Conservation (phyloP, 768 basidiomycete species). For the Kwoniella bestiolae region DNA sequence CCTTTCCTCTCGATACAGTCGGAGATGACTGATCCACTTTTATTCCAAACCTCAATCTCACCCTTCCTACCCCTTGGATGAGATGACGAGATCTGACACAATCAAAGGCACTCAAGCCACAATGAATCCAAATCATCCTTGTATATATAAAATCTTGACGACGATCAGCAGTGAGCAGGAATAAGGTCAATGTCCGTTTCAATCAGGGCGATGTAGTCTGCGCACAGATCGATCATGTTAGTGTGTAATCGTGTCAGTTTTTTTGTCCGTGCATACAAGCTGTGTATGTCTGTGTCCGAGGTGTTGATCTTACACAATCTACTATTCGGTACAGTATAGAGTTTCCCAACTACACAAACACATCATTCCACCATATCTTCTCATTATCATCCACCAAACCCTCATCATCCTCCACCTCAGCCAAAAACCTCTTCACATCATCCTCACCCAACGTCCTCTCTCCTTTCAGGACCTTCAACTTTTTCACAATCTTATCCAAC, state of each 20-base stretch:
- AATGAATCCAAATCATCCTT: not conserved
- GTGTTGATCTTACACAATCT: not conserved
- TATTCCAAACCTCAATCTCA: too few relatives aligned
- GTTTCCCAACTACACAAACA: constrained; percentile 3
- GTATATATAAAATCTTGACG: not conserved
- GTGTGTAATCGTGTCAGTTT: too few relatives aligned
- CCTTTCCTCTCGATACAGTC: not conserved
- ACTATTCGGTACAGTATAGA: not conserved
- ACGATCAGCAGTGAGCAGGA: not conserved
- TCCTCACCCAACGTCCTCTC: constrained; percentile 22
- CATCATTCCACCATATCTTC: constrained; percentile 40
- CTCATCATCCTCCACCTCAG: constrained; percentile 49
- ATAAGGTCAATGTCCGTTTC: not conserved
- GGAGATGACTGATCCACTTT: not conserved
- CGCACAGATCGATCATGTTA: not conserved
- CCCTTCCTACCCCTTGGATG: not conserved
- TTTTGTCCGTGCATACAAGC: not conserved
- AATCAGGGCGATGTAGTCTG: not conserved
- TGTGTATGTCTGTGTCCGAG: not conserved
- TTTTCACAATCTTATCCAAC: constrained; percentile 12
- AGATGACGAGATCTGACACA: not conserved
- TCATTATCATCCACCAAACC: constrained; percentile 34
- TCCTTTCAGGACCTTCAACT: constrained; percentile 19
- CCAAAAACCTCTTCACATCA: constrained; percentile 44
- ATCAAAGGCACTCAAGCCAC: not conserved